These are phyloP conservation scores for Camellia lanceoleosa DNA, from an alignment of 148 eudicot genomes.

Conservation along the genomic window DNA sequence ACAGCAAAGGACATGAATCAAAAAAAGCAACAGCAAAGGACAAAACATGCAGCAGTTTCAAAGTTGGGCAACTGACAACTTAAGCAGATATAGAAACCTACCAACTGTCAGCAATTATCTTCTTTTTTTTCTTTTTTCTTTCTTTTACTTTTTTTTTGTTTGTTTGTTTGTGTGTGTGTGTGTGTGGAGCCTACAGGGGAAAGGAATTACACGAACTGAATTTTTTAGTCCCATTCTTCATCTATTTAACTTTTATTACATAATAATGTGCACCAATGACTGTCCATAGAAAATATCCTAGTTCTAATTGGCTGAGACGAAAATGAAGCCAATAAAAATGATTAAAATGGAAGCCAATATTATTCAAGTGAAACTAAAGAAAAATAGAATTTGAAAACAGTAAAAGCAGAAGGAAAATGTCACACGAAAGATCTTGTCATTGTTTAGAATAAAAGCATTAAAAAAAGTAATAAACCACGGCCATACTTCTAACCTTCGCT, in stretches of 20 bases:
- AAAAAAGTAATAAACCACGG: not conserved
- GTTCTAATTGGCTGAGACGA: not conserved
- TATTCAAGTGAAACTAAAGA: not conserved
- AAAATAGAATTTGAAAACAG: not conserved
- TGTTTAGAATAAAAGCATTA: not conserved
- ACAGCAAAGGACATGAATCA: not conserved
- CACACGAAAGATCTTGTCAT: not conserved
- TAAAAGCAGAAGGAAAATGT: not conserved
- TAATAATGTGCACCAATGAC: not conserved
- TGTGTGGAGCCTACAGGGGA: not conserved
- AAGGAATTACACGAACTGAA: not conserved
- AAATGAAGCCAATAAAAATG: not conserved
- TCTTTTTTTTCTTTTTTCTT: too few species aligned
- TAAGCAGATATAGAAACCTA: not conserved
- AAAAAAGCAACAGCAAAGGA: too few species aligned
- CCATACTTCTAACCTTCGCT: constrained; percentile 42
- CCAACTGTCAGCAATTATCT: too few species aligned
- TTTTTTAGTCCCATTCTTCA: not conserved
- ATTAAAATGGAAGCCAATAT: not conserved
- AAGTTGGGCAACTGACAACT: too few species aligned
- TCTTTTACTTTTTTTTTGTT: not conserved
- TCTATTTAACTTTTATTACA: not conserved
- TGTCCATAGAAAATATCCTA: not conserved
- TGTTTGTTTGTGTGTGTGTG: not conserved
- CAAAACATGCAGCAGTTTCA: too few species aligned